phyloP scores from a whole-genome alignment of 768 basidiomycete genomes.

The Crassisporium funariophilum region DNA sequence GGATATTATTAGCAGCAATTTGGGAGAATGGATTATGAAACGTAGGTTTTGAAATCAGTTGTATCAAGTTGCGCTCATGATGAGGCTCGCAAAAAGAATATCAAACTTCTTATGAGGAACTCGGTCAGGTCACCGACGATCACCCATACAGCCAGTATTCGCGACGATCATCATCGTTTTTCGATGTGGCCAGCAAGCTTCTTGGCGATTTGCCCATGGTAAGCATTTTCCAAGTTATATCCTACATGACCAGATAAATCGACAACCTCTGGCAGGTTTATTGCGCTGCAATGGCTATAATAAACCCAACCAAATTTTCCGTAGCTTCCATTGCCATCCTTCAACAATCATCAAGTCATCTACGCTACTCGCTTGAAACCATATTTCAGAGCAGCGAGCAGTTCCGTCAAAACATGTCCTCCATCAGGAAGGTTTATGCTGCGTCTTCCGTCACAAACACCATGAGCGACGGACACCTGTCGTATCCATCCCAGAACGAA shows the following conservation, averaged over 20 bases:
- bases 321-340: constrained; percentile 42
- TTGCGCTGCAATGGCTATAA: constrained; percentile 33
- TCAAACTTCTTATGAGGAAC: constrained; percentile 19
- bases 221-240: not conserved
- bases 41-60: constrained; percentile 24
- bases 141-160: constrained; percentile 22
- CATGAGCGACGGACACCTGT: constrained; percentile 25
- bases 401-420: constrained; percentile 26
- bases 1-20: constrained; percentile 40
- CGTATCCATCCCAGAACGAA: constrained; percentile 24
- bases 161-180: constrained; percentile 8
- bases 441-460: constrained; percentile 21
- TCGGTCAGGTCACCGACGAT: constrained; percentile 25
- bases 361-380: constrained; percentile 26
- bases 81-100: constrained; percentile 27
- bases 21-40: constrained; percentile 32
- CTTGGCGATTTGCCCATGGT: constrained; percentile 36
- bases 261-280: constrained; percentile 29
- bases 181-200: constrained; percentile 17
- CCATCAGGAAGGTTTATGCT: constrained; percentile 36
- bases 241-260: not conserved
- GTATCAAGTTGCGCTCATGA: not conserved
- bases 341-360: constrained; percentile 34
- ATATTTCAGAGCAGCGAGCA: constrained; percentile 19
- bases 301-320: constrained; percentile 37